Base-by-base conservation (phyloP, 2,329 filamentous ascomycete genomes). In the Apiospora phragmitis region DNA sequence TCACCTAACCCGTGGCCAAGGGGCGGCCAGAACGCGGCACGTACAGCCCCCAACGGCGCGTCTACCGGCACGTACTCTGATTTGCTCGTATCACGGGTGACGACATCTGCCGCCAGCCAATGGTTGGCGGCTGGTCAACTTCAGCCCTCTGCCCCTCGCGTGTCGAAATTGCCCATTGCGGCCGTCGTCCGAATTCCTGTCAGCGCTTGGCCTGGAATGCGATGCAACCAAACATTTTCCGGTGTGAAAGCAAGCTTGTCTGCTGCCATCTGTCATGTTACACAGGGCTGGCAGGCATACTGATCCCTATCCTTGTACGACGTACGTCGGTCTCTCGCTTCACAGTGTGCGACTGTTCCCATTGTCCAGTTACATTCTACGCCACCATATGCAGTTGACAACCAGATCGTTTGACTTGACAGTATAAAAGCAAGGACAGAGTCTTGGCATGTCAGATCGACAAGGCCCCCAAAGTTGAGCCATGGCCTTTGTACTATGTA, bases 51-150 rank as follows among this genome's bases (percentile, higher is more conserved):
- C n/a, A 42, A 43, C n/a, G 68, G 47, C 49, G 38, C 68, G 68
- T 69, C 49, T 38, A 35, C 49, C 32, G 49, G 68, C 45, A 69
- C 68, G 68, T 26, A 29, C 11, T 62, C 49, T 45, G 21, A 69
- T 69, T 69, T 51, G 68, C 51, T 42, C 14, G 47, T 42, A 55
- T n/a, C 42, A 62, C 38, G 49, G 68, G 49, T 69, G 49, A 43
- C 68, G 68, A 62, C 68, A 69, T 42, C 42, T 12, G 21, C n/a
- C 21, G 49, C 21, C 65, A 45, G 49, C 68, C 68, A 69, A 69
- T 69, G 49, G 49, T 7, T n/a, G 49, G 21, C 41, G 38, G 38
- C n/a, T 12, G 26, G 8, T 5, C 38, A 26, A 12, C 38, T 29
- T 67, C 65, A 67, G 42, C 65, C 65, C 55, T 62, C 9, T 12